These are phyloP conservation scores for Tulasnella sp. DNA, from an alignment of 768 basidiomycete species.

Conservation along the genomic window DNA sequence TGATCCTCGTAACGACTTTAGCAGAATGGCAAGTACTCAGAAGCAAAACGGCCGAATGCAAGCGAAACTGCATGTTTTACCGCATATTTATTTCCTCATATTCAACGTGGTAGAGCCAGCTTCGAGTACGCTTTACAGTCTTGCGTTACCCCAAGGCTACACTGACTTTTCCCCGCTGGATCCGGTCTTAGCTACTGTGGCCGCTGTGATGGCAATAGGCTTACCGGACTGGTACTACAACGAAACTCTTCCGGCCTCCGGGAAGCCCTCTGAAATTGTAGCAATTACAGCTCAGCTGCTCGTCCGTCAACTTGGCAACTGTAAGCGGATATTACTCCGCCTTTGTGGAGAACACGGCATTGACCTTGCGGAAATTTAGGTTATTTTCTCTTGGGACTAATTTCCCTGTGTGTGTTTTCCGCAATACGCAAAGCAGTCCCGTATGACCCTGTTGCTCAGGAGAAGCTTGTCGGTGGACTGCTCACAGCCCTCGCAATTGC, in stretches of 20 bases:
- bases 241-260: background rate
- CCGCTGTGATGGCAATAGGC: background rate
- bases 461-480: conserved; percentile 52
- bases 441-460: conserved; percentile 24
- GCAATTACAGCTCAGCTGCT: conserved; percentile 32
- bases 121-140: background rate
- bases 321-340: conserved; percentile 27
- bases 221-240: background rate
- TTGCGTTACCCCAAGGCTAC: background rate
- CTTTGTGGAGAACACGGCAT: background rate
- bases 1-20: no score
- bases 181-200: background rate
- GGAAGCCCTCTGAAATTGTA: background rate
- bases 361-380: conserved; percentile 28
- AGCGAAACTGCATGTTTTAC: background rate
- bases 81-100: background rate
- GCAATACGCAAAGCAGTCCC: conserved; percentile 50
- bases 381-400: conserved; percentile 50
- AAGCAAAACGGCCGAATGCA: background rate
- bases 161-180: background rate
- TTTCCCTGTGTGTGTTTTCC: conserved; percentile 56
- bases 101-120: background rate
- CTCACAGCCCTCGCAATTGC: conserved; percentile 54
- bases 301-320: conserved; percentile 57
- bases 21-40: background rate